Conservation (phyloP, 1,284 basidiomycete genomes). For the Omphalotus olearius region DNA sequence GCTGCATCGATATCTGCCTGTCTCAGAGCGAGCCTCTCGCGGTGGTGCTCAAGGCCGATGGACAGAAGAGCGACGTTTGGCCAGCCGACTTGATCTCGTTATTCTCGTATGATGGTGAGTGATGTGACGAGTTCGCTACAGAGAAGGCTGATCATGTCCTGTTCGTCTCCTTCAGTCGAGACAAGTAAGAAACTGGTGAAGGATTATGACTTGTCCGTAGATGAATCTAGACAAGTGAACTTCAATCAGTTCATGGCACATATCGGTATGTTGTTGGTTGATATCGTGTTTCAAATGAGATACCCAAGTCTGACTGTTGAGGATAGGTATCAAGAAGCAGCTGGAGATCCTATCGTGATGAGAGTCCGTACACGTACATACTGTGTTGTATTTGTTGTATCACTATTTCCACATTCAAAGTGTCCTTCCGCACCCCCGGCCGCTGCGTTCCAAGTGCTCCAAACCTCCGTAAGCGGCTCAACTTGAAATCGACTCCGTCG, state of each 20-base stretch:
- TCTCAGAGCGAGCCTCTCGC: conserved; percentile 41
- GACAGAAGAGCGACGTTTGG: conserved; percentile 40
- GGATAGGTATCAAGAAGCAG: conserved; percentile 5
- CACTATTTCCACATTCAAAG: too few relatives aligned
- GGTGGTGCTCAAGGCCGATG: conserved; percentile 42
- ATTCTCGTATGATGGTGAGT: conserved; percentile 47
- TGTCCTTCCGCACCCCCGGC: too few relatives aligned
- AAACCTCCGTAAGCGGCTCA: too few relatives aligned
- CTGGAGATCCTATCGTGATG: not conserved
- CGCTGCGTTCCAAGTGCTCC: too few relatives aligned
- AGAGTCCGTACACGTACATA: too few relatives aligned
- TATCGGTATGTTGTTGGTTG: conserved; percentile 36
- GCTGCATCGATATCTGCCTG: conserved; percentile 31
- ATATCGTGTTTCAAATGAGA: not conserved
- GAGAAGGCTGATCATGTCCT: not conserved
- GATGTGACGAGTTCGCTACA: too few relatives aligned
- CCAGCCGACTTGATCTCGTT: conserved; percentile 46
- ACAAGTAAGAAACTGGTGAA: conserved; percentile 33
- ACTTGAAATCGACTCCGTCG: too few relatives aligned
- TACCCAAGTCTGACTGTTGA: not conserved
- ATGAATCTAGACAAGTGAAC: conserved; percentile 37
- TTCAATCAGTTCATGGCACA: conserved; percentile 50
- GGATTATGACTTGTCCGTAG: conserved; percentile 43
- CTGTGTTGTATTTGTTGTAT: not conserved
- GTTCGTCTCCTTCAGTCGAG: conserved; percentile 26